phyloP scores from a whole-genome alignment of 2,329 filamentous ascomycete species.

The Neofusicoccum sp. region DNA sequence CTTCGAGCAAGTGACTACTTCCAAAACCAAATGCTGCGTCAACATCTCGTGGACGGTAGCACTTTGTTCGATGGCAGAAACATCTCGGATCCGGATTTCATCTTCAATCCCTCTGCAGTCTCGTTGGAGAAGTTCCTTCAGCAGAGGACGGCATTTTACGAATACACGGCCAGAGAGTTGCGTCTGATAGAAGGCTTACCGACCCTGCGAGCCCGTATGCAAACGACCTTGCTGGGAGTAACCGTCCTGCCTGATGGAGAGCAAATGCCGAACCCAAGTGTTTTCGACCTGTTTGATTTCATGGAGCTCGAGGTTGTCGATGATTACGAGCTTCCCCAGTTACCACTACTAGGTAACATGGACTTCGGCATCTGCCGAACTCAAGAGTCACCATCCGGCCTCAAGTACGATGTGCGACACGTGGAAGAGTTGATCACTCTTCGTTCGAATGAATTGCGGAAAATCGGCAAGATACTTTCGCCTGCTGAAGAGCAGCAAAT shows the following conservation, averaged over 20 bases:
- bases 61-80: conserved; percentile 72
- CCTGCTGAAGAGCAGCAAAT: conserved; percentile 31
- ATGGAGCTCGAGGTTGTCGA: conserved; percentile 61
- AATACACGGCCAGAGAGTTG: conserved; percentile 83
- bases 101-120: conserved; percentile 63
- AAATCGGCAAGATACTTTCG: conserved; percentile 34
- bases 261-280: conserved; percentile 65
- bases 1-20: conserved; percentile 77
- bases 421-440: conserved; percentile 72
- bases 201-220: conserved; percentile 43
- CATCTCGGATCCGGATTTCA: conserved; percentile 63
- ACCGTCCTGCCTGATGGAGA: conserved; percentile 66
- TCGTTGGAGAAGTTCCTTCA: conserved; percentile 76
- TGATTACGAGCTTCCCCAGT: conserved; percentile 49
- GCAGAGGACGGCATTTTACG: conserved; percentile 72
- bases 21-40: conserved; percentile 71
- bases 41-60: conserved; percentile 67
- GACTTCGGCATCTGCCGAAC: conserved; percentile 62
- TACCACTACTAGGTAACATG: conserved; percentile 63
- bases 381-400: conserved; percentile 10
- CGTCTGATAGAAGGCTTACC: conserved; percentile 71
- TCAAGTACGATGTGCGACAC: conserved; percentile 68
- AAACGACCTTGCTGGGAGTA: conserved; percentile 72
- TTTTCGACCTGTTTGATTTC: conserved; percentile 95
- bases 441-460: conserved; percentile 62